Base-by-base conservation (phyloP, 805 yeast genomes). In the Candida insectalens region DNA sequence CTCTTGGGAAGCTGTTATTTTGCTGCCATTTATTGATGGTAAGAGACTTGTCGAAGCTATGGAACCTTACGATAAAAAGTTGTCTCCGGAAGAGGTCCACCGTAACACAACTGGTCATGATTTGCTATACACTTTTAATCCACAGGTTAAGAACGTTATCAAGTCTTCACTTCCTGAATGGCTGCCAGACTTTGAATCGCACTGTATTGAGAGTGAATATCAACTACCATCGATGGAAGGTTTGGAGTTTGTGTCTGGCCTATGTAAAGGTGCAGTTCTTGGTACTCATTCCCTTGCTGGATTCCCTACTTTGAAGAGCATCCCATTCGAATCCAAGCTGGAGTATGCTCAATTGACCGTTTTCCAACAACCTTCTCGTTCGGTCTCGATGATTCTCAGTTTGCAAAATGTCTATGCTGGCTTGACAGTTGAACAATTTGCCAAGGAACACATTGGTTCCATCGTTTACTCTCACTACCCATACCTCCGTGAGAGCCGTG, bases 1-100 rank as follows among this genome's bases (percentile, higher is more conserved):
- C 2, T 80, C 85, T 32, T 92, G 98, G 98, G 97, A 92, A 61
- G 96, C 96, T 8, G 96, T 92, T 36, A 95, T 92, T 5, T 70
- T 84, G 47, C 70, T 92, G 38, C 78, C 94, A 4, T 92, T 92
- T 65, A 96, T 92, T 30, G 96, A 92, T 44, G 85, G 82, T 49
- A 58, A 71, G 20, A 69, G 92, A 39, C 67, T 92, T 36, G 60
- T 80, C 21, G 75, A 67, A 3, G 89, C 89, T 2, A 71, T 92
- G 71, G 63, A 59, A 31, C 83, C 94, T 2, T 57, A 67, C 27
- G 82, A 83, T 37, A 49, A 60, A 1, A 68, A 66, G 39, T 61
- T 92, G 36, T 62, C 77, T 1, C 71, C 80, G 0, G 89, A 74
- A 33, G 98, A 92, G 51, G 64, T 63, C 35, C 47, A 49, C 32